phyloP scores from a whole-genome alignment of 345 rosid species.

The Syzygium aqueum region DNA sequence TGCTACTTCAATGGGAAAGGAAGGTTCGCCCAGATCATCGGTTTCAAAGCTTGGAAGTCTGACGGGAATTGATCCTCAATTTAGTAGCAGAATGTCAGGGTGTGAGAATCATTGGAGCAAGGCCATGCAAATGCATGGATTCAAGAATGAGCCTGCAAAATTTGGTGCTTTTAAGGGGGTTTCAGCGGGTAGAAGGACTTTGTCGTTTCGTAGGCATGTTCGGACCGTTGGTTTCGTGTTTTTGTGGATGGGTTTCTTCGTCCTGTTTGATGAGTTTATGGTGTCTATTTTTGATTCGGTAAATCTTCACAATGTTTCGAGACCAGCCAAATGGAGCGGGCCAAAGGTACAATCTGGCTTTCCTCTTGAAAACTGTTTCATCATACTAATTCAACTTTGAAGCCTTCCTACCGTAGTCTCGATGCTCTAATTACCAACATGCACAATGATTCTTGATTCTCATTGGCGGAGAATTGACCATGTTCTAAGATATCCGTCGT shows the following conservation, averaged over 20 bases:
- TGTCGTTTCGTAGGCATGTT: conserved; percentile 42
- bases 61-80: conserved; percentile 36
- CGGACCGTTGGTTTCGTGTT: conserved; percentile 36
- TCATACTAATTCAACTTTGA: neutral
- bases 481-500: neutral
- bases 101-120: conserved; percentile 36
- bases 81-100: conserved; percentile 47
- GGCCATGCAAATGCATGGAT: conserved; percentile 20
- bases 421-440: neutral
- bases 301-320: conserved; percentile 25
- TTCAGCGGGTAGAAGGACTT: conserved; percentile 41
- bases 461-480: neutral
- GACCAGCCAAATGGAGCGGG: conserved; percentile 12
- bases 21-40: conserved; percentile 34
- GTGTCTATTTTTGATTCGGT: conserved; percentile 50
- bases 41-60: conserved; percentile 25
- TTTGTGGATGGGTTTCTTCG: conserved; percentile 30
- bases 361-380: neutral
- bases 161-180: conserved; percentile 34
- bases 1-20: conserved; percentile 37
- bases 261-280: conserved; percentile 59
- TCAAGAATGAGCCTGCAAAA: conserved; percentile 44
- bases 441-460: neutral
- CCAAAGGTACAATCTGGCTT: conserved; percentile 29
- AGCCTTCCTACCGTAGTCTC: neutral